phyloP scores from a whole-genome alignment of 352 stramenopile species.

The Phytophthora syringae region DNA sequence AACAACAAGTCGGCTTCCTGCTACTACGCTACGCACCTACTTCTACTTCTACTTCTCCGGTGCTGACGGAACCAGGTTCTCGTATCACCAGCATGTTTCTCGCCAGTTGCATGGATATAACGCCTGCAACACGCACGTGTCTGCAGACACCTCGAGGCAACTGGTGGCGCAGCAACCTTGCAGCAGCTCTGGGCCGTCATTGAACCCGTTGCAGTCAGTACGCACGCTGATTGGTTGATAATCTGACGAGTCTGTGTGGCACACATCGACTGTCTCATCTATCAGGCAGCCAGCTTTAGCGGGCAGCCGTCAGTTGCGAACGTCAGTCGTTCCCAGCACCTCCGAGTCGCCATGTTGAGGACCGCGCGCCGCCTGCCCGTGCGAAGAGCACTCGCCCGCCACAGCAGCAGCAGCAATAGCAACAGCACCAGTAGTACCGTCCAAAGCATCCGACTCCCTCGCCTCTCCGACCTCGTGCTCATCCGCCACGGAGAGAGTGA shows the following conservation, averaged over 20 bases:
- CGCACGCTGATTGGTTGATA: conserved; percentile 11
- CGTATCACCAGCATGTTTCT: no score
- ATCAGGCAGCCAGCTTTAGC: conserved; percentile 14
- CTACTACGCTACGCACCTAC: no score
- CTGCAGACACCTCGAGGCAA: no score
- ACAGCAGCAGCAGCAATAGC: conserved; percentile 23
- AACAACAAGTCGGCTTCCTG: no score
- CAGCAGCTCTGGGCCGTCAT: no score
- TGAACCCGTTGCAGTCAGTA: no score
- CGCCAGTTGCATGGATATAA: no score
- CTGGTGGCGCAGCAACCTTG: no score
- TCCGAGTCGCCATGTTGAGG: conserved; percentile 25
- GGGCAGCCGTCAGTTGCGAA: conserved; percentile 32
- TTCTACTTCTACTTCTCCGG: no score
- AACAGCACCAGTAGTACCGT: conserved; percentile 16
- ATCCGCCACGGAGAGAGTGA: conserved; percentile 91
- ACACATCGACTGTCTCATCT: conserved; percentile 18
- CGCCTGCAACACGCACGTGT: no score
- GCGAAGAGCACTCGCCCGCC: conserved; percentile 3
- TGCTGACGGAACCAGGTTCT: no score
- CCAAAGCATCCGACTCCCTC: conserved; percentile 44
- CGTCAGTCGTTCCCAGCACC: conserved; percentile 20
- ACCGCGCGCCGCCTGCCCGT: conserved; percentile 19
- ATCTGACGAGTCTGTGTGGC: conserved; percentile 24
- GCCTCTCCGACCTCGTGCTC: conserved; percentile 84